These are phyloP conservation scores for Macrolepiota albuminosa DNA, from an alignment of 768 basidiomycete species.

Conservation along the genomic window DNA sequence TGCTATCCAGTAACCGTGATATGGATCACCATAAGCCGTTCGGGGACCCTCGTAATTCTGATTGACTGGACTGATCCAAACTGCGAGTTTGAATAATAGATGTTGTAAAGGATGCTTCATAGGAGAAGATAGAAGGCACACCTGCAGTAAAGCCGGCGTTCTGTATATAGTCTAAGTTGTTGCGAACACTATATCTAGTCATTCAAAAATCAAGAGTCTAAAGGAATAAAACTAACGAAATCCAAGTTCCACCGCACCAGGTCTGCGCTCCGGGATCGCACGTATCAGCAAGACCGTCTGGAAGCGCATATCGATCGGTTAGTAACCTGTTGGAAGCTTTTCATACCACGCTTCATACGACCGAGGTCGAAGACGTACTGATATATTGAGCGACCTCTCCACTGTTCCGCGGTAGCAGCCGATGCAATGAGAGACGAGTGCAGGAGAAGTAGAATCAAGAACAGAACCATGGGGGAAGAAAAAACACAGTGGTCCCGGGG, in stretches of 20 bases:
- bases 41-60: conserved; percentile 72
- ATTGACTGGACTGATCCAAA: conserved; percentile 82
- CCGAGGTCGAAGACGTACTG: conserved; percentile 40
- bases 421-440: conserved; percentile 25
- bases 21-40: conserved; percentile 74
- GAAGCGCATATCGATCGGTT: conserved; percentile 73
- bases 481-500: conserved; percentile 3
- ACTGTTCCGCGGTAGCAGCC: conserved; percentile 67
- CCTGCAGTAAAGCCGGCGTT: conserved; percentile 78
- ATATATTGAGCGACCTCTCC: conserved; percentile 77
- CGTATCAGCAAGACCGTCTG: conserved; percentile 41
- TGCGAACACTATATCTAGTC: conserved; percentile 41
- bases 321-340: conserved; percentile 43
- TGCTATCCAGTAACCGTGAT: conserved; percentile 83
- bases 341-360: background rate
- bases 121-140: conserved; percentile 21
- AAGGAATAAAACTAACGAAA: conserved; percentile 32
- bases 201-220: background rate
- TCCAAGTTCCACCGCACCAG: conserved; percentile 90
- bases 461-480: conserved; percentile 21
- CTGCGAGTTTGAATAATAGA: conserved; percentile 24
- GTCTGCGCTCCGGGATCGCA: conserved; percentile 61
- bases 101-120: background rate
- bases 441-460: conserved; percentile 20
- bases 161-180: conserved; percentile 84